phyloP scores from a whole-genome alignment of 139 green algal genomes.

The Chlamydomonas sphaeroides region DNA sequence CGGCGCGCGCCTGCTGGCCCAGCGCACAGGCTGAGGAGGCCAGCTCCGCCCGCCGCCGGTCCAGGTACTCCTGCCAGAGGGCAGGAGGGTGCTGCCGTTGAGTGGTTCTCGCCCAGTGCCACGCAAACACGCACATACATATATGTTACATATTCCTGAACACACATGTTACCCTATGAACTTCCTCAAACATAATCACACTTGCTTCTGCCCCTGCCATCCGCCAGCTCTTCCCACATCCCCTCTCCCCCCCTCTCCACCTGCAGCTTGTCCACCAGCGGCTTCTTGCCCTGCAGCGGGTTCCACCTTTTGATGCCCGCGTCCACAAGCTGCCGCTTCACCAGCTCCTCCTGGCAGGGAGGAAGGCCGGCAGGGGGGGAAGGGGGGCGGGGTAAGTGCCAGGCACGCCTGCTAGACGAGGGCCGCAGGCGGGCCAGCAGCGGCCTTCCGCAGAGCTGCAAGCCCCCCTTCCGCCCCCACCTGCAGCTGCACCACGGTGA shows the following conservation, averaged over 20 bases:
- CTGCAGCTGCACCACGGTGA: conserved; percentile 69
- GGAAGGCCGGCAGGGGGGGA: not conserved
- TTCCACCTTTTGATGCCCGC: conserved; percentile 64
- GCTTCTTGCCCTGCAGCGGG: conserved; percentile 70
- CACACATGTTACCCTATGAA: too few relatives aligned
- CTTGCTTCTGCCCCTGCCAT: too few relatives aligned
- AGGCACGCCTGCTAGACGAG: too few relatives aligned
- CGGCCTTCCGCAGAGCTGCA: not conserved
- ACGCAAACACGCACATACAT: too few relatives aligned
- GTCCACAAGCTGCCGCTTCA: conserved; percentile 58
- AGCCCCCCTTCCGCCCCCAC: conserved; percentile 16
- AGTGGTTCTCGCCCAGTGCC: too few relatives aligned
- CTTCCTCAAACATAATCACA: too few relatives aligned
- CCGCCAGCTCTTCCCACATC: too few relatives aligned
- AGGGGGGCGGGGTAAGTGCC: not conserved
- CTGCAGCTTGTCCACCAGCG: conserved; percentile 63
- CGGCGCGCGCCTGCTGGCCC: conserved; percentile 10
- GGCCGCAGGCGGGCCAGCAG: not conserved
- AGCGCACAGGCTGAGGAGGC: not conserved
- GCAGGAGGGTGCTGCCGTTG: too few relatives aligned
- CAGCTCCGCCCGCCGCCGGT: conserved; percentile 29
- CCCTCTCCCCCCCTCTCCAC: conserved; percentile 22
- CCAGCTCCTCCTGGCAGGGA: conserved; percentile 65
- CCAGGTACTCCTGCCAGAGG: conserved; percentile 53
- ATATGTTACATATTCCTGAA: too few relatives aligned